Conservation (phyloP, 495 filamentous ascomycete species). For the Parmelia sp. region DNA sequence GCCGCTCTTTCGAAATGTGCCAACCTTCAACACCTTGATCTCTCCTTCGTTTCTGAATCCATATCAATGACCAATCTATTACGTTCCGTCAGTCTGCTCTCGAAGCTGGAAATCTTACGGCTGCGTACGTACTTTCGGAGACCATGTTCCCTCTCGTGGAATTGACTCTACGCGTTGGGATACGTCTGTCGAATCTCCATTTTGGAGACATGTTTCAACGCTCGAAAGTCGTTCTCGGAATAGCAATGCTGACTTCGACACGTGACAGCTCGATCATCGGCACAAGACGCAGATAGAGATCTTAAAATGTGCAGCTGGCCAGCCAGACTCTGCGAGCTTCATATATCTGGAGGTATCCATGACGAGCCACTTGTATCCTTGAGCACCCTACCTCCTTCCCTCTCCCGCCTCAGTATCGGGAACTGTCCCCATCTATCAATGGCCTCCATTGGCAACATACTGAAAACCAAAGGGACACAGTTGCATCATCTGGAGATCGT, state of each 20-base stretch:
- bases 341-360: conserved; percentile 16
- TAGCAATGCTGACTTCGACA: not conserved
- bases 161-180: not conserved
- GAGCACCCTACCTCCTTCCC: not conserved
- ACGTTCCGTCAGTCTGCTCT: conserved; percentile 45
- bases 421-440: conserved; percentile 17
- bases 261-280: conserved; percentile 38
- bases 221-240: not conserved
- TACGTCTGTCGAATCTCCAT: not conserved
- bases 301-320: conserved; percentile 3
- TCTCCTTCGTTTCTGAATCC: conserved; percentile 51
- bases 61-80: conserved; percentile 49
- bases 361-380: not conserved
- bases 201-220: not conserved
- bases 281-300: conserved; percentile 1
- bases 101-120: conserved; percentile 43
- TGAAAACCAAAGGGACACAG: conserved; percentile 1
- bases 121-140: conserved; percentile 33
- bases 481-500: conserved; percentile 1
- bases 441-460: conserved; percentile 1
- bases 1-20: conserved; percentile 57
- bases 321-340: conserved; percentile 12
- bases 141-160: too few species aligned
- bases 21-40: conserved; percentile 49
- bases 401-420: conserved; percentile 14